A percentile compares a stretch with the other conserved stretches of the same genome.
Evolutionary conservation across 1,139 yeast genomes (phyloP).

Genomic region (Pichia sp.): DNA sequence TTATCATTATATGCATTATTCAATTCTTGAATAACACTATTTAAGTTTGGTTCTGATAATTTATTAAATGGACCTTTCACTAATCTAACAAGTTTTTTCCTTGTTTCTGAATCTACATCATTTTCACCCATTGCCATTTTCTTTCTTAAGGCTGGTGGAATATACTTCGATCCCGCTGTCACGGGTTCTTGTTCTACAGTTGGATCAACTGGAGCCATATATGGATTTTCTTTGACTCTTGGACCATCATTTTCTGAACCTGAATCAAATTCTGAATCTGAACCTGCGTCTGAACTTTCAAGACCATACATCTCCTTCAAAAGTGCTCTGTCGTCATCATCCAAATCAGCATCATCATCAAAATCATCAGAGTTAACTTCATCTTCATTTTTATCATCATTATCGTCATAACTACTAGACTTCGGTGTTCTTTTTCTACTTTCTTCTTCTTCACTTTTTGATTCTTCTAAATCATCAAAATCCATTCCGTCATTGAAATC

Average conservation of each 20-base stretch:
- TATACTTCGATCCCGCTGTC: conserved; percentile 35
- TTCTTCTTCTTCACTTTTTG: background rate
- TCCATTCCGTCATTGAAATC: conserved; percentile 12
- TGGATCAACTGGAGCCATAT: conserved; percentile 60
- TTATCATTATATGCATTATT: conserved; percentile 54
- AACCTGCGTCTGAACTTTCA: conserved; percentile 28
- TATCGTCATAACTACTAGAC: background rate
- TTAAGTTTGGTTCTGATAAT: conserved; percentile 77
- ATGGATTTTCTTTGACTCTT: conserved; percentile 66
- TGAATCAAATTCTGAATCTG: conserved; percentile 22
- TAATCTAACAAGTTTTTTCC: conserved; percentile 45
- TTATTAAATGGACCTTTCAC: conserved; percentile 80
- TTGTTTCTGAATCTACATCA: conserved; percentile 40
- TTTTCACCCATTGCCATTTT: conserved; percentile 36
- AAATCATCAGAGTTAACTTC: conserved; percentile 39
- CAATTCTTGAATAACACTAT: conserved; percentile 62
- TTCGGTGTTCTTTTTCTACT: background rate
- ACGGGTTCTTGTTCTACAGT: conserved; percentile 32
- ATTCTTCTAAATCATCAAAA: background rate
- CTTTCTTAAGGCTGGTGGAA: conserved; percentile 80
- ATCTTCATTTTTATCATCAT: conserved; percentile 18
- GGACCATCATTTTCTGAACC: conserved; percentile 21
- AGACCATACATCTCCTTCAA: conserved; percentile 33
- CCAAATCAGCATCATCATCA: conserved; percentile 38
- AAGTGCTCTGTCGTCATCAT: conserved; percentile 40